Base-by-base conservation (phyloP, 768 basidiomycete species). In the Pleurotus sapidus region DNA sequence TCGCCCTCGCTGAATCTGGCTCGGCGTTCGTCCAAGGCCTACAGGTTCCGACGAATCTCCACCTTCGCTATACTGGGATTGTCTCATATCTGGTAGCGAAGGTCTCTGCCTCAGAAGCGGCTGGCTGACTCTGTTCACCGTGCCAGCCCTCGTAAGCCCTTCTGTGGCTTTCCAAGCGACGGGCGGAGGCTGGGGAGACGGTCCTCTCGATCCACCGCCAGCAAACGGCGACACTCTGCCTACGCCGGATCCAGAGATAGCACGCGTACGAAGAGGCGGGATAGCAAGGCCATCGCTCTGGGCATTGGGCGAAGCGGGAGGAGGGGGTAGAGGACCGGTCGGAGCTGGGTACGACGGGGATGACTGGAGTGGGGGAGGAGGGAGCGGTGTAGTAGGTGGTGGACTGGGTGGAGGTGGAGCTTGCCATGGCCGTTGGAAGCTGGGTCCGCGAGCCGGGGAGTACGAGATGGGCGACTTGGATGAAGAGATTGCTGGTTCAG, bases 341-440 rank as follows among this genome's bases (percentile, higher is more conserved):
- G 47, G 48, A 8, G 39, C 43, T 34, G 30, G 38, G 9, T 25
- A 30, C 18, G 55, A 34, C 3, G 56, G 49, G 59, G 62, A 51
- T 59, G 46, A 5, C 53, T 58, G 8, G 53, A 51, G 59, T 14
- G 72, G 72, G 8, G 76, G 65, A 40, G 67, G 70, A 5, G 81
- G 80, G 7, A 82, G 62, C 0, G 81, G 80, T 0, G 68, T 72
- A 40, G 67, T 67, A 3, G 80, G 81, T 0, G 82, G 78, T 12
- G 81, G 80, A 61, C 76, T 81, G 3, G 81, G 78, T 1, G 80
- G 81, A 2, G 81, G 80, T 38, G 64, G 20, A 8, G 34, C 27
- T 42, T 53, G 50, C 50, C 50, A 53, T 12, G 50, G 50, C 24
- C 50, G 15, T 23, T 6, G 34, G 8, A 48, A 15, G 9, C 5